Evolutionary conservation across 345 rosid genomes (phyloP).

Genomic region (Turritis glabra): DNA sequence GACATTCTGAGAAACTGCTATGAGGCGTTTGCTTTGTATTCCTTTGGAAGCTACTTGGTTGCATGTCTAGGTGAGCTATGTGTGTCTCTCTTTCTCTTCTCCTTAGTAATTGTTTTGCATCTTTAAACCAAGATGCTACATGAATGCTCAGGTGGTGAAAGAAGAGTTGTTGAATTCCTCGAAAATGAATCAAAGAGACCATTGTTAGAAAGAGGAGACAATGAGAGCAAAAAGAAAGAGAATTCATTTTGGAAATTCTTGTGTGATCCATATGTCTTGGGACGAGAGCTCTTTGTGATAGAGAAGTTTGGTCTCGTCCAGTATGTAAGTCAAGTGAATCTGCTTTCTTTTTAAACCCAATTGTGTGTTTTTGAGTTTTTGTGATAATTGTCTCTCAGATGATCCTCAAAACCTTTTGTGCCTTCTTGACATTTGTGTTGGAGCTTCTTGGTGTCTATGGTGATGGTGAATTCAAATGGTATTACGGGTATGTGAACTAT

Average conservation of each 20-base stretch:
- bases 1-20: slow-evolving; percentile 84
- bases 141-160: slow-evolving; percentile 65
- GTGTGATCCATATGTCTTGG: slow-evolving; percentile 60
- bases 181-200: slow-evolving; percentile 57
- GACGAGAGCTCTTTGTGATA: slow-evolving; percentile 61
- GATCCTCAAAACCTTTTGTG: slow-evolving; percentile 86
- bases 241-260: slow-evolving; percentile 59
- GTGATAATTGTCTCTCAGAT: slow-evolving; percentile 50
- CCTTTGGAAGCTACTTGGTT: slow-evolving; percentile 86
- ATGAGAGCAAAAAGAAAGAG: slow-evolving; percentile 36
- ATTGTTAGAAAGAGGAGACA: slow-evolving; percentile 46
- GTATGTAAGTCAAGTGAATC: slow-evolving; percentile 53
- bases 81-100: neutral
- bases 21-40: slow-evolving; percentile 87
- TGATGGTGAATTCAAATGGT: slow-evolving; percentile 84
- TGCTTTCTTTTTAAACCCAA: neutral
- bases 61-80: slow-evolving; percentile 74
- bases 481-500: slow-evolving; percentile 61
- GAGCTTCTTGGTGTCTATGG: slow-evolving; percentile 76
- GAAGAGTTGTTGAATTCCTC: slow-evolving; percentile 57
- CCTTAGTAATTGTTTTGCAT: neutral
- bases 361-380: neutral
- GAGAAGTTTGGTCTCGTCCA: slow-evolving; percentile 83
- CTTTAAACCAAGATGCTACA: neutral
- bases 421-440: slow-evolving; percentile 68